phyloP scores from a whole-genome alignment of 495 filamentous ascomycete genomes.

The Apodospora peruviana region DNA sequence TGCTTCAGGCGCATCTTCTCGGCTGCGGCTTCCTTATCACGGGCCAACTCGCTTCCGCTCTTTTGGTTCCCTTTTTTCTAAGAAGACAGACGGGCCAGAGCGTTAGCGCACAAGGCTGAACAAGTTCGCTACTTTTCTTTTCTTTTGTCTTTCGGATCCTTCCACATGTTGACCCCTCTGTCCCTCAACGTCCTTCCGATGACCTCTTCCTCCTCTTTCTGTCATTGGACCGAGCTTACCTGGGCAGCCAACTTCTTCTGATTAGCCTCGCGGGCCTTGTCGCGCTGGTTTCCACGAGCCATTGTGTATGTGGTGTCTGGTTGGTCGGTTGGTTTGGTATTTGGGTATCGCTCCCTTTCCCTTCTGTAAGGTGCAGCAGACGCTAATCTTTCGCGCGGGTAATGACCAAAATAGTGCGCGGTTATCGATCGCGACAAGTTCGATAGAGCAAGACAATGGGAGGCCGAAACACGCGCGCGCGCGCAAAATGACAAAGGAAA shows the following conservation, averaged over 20 bases:
- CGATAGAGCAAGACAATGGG: background rate
- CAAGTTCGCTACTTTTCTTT: background rate
- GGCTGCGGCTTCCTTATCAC: slow-evolving; percentile 70
- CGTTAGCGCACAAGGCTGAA: slow-evolving; percentile 22
- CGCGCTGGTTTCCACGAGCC: slow-evolving; percentile 91
- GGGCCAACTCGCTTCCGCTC: slow-evolving; percentile 64
- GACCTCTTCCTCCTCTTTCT: background rate
- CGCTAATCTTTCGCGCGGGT: too few species aligned
- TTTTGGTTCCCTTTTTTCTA: slow-evolving; percentile 58
- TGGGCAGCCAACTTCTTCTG: slow-evolving; percentile 55
- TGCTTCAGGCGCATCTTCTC: slow-evolving; percentile 90
- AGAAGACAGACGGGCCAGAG: slow-evolving; percentile 7
- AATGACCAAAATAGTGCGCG: too few species aligned
- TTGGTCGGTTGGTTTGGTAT: background rate
- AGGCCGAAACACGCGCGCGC: background rate
- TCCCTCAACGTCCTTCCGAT: background rate
- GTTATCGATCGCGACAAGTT: too few species aligned
- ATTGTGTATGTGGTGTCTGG: slow-evolving; percentile 41
- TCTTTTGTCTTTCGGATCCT: background rate
- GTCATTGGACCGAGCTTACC: slow-evolving; percentile 34
- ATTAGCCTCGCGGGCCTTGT: slow-evolving; percentile 78
- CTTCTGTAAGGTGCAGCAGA: too few species aligned
- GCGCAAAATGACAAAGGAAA: slow-evolving; percentile 4
- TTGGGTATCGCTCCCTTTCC: background rate
- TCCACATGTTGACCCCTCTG: background rate